Base-by-base conservation (phyloP, 495 filamentous ascomycete genomes). In the Ascodesmis nigricans region DNA sequence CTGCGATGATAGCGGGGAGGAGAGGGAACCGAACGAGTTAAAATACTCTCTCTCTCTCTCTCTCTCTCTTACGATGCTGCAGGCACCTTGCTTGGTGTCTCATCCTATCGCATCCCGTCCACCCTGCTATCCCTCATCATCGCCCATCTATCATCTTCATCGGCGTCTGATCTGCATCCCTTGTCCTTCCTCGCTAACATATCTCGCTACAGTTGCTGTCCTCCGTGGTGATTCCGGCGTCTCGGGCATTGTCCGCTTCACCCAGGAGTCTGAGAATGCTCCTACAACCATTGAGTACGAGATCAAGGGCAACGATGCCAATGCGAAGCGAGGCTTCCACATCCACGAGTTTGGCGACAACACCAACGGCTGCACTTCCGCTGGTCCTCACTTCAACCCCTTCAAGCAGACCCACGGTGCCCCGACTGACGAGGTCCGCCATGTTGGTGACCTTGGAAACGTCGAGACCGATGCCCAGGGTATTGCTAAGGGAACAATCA, bases 261-360 rank as follows among this genome's bases (percentile, higher is more conserved):
- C 90, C 64, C 87, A 95, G 65, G 63, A 65, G 38, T 66, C 62
- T 58, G 87, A 91, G 66, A 66, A 58, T 51, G 53, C 65, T 49
- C 67, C 72, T 37, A 95, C 87, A 50, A 91, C 67, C 56, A 65
- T 95, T 60, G 66, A 74, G 46, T 95, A 77, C 70, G 69, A 95
- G 60, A 84, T 95, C 61, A 68, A 67, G 44, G 82, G 83, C 65
- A 60, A 91, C 61, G 83, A 93, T 53, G 53, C 83, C 61, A 93
- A 90, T 50, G 84, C 87, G 50, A 69, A 84, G 73, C 81, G 90
- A 63, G 87, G 75, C 58, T 75, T 92, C 66, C 90, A 95, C 66
- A 73, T 95, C 53, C 87, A 95, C 65, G 76, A 87, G 61, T 97
- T 91, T 53, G 87, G 90, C 58, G 87, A 93, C 70, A 95, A 93